phyloP scores from a whole-genome alignment of 1,139 yeast species.

The Suhomyces choctaworum region DNA sequence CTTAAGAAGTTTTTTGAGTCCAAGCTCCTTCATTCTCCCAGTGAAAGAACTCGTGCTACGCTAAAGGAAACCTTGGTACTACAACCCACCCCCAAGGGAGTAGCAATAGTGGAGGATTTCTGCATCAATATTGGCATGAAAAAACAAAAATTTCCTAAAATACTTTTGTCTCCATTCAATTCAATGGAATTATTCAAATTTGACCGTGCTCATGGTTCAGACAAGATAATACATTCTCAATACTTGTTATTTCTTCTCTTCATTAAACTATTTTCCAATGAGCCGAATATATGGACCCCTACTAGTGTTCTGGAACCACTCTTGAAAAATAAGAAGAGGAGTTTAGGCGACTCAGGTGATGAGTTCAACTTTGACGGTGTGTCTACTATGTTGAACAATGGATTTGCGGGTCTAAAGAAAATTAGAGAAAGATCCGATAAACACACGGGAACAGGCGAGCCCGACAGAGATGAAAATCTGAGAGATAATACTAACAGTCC shows the following conservation, averaged over 20 bases:
- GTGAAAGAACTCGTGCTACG: constrained; percentile 61
- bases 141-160: constrained; percentile 36
- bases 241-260: constrained; percentile 68
- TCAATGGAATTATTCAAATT: constrained; percentile 70
- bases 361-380: constrained; percentile 4
- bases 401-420: neutral
- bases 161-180: constrained; percentile 58
- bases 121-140: constrained; percentile 58
- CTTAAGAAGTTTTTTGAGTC: constrained; percentile 62
- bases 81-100: constrained; percentile 94
- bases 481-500: constrained; percentile 49
- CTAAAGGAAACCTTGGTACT: constrained; percentile 46
- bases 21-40: constrained; percentile 72
- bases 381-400: neutral
- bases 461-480: neutral
- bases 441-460: neutral
- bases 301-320: constrained; percentile 33
- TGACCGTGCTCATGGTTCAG: constrained; percentile 64
- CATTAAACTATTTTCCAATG: constrained; percentile 59
- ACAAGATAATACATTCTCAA: constrained; percentile 63
- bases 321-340: neutral
- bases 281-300: constrained; percentile 72
- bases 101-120: constrained; percentile 64
- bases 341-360: neutral
- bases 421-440: neutral